Conservation (phyloP, 805 yeast genomes). For the Candida silvicultrix region DNA sequence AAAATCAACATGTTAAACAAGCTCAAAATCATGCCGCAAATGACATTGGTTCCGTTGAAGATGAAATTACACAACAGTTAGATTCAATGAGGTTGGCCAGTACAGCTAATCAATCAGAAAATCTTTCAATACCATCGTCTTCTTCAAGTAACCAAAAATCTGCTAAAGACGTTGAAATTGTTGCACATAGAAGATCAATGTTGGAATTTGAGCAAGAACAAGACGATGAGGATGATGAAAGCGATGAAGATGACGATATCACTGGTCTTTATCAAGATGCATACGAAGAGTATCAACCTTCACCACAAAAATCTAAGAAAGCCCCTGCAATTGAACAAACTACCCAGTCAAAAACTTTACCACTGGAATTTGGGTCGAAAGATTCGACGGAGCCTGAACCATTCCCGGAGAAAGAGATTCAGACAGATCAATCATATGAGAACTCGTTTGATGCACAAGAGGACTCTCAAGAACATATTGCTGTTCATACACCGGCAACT, state of each 20-base stretch:
- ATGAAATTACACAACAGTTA: background rate
- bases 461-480: constrained; percentile 3
- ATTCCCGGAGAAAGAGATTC: constrained; percentile 3
- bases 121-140: background rate
- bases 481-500: constrained; percentile 11
- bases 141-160: constrained; percentile 6
- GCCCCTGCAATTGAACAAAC: background rate
- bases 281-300: constrained; percentile 1
- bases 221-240: constrained; percentile 13
- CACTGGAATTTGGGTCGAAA: background rate
- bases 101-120: background rate
- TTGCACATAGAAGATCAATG: constrained; percentile 24
- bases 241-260: constrained; percentile 23
- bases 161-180: constrained; percentile 23
- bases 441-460: constrained; percentile 9
- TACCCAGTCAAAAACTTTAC: background rate
- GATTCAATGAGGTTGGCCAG: background rate
- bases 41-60: background rate
- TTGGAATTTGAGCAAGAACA: constrained; percentile 15
- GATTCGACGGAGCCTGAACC: background rate
- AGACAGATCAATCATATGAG: constrained; percentile 16
- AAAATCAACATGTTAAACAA: background rate
- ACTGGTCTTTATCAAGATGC: constrained; percentile 17
- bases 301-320: background rate
- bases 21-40: background rate